A percentile compares a stretch with the other conserved stretches of the same genome.
These are phyloP conservation scores for Thelephora aurantiotincta DNA, from an alignment of 768 basidiomycete genomes.

Conservation along the genomic window DNA sequence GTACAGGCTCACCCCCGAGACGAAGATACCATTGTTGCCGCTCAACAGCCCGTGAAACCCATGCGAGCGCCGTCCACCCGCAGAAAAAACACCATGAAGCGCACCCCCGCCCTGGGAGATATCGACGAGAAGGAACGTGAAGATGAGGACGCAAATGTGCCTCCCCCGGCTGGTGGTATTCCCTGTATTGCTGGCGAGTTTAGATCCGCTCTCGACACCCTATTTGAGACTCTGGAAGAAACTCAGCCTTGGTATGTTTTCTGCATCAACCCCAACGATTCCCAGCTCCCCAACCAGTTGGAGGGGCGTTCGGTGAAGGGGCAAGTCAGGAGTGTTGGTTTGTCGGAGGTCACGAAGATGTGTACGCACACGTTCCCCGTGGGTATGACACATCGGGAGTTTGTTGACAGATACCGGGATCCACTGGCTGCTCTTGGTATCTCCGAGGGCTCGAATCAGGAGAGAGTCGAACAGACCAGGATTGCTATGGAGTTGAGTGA, in stretches of 20 bases:
- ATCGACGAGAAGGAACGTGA: slow-evolving; percentile 36
- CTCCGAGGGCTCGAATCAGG: slow-evolving; percentile 42
- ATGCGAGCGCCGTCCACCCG: slow-evolving; percentile 88
- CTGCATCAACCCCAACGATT: slow-evolving; percentile 91
- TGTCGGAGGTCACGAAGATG: slow-evolving; percentile 65
- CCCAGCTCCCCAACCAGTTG: slow-evolving; percentile 86
- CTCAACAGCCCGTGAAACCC: slow-evolving; percentile 87
- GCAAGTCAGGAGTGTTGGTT: slow-evolving; percentile 71
- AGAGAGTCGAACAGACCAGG: slow-evolving; percentile 45
- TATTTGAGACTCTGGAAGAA: slow-evolving; percentile 81
- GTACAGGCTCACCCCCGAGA: slow-evolving; percentile 86
- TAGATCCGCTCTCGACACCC: slow-evolving; percentile 66
- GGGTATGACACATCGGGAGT: slow-evolving; percentile 76
- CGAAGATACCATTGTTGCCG: slow-evolving; percentile 91
- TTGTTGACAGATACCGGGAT: slow-evolving; percentile 69
- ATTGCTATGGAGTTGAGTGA: slow-evolving; percentile 45
- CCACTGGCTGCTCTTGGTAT: slow-evolving; percentile 44
- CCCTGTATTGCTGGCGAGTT: slow-evolving; percentile 87
- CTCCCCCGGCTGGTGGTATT: slow-evolving; percentile 18
- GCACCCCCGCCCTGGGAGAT: slow-evolving; percentile 35
- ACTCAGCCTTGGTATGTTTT: slow-evolving; percentile 87
- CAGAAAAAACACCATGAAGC: slow-evolving; percentile 60
- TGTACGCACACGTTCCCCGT: slow-evolving; percentile 64
- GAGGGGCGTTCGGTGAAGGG: slow-evolving; percentile 88
- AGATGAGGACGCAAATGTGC: slow-evolving; percentile 18